A percentile compares a stretch with the other conserved stretches of the same genome.
These are phyloP conservation scores for Entamoeba histolytica DNA, from an alignment of 208 protist genomes.

Conservation along the genomic window DNA sequence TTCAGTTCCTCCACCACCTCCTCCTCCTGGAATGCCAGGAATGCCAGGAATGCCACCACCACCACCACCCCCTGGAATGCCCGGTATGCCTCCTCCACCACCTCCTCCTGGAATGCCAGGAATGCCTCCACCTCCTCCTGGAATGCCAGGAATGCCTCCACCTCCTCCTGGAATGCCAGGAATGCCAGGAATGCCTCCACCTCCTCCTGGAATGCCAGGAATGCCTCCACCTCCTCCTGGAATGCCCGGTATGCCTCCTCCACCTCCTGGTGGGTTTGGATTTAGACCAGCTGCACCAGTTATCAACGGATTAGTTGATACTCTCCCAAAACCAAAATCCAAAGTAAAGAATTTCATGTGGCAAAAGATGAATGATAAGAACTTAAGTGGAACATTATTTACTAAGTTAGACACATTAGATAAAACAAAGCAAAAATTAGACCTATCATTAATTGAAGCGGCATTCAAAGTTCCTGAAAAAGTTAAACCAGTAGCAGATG, in stretches of 20 bases:
- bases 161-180: neutral
- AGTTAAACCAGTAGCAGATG: neutral
- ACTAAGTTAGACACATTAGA: neutral
- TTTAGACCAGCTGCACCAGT: neutral
- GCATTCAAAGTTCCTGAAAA: neutral
- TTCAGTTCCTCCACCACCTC: neutral
- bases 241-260: neutral
- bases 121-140: neutral
- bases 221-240: neutral
- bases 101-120: neutral
- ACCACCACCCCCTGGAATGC: neutral
- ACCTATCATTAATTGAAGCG: neutral
- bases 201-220: neutral
- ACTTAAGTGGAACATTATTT: neutral
- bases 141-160: neutral
- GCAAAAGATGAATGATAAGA: neutral
- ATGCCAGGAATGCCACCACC: neutral
- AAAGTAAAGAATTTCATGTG: neutral
- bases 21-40: neutral
- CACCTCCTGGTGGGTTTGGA: neutral
- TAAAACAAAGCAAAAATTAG: neutral
- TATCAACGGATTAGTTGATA: neutral
- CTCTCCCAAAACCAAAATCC: neutral
- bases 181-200: neutral
- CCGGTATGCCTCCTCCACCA: neutral